Base-by-base conservation (phyloP, 2,329 filamentous ascomycete species). In the Geosmithia flava region DNA sequence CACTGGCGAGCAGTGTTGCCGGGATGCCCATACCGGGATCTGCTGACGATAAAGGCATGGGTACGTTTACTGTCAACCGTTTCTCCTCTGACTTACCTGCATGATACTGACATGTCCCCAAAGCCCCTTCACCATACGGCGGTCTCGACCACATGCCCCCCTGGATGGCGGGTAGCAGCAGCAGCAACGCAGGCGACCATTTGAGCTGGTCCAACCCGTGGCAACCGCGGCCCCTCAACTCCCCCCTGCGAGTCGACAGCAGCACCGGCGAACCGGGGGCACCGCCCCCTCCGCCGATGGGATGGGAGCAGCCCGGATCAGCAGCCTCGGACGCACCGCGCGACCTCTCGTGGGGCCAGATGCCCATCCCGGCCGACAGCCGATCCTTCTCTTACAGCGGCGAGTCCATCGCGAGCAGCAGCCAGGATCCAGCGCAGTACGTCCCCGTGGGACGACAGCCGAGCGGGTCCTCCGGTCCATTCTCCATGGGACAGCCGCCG, bases 381-480 rank as follows among this genome's bases (percentile, higher is more conserved):
- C 66, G 74, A 43, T 75, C 72, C 4, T 60, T 74, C 55, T 75
- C 74, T 0, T 75, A 71, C 45, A 65, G 71, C 27, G 65, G 67
- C 42, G 72, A 75, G 17, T 58, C 59, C 13, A 13, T 45, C 10
- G 17, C 13, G 20, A 23, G 43, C 15, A 13, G 19, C 20, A 45
- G 20, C 29, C 29, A 30, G 29, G 29, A 30, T 11, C 20, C 43
- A 8, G 43, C 20, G 20, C 20, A 16, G 15, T 45, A 29, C 17
- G 20, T 33, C 3, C 15, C 29, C 8, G 17, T 45, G 20, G 8
- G 15, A 3, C 41, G 29, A 11, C 29, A 30, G 29, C 40, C 40
- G 40, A 42, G 19, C 19, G 40, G 40, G n/a, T n/a, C n/a, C n/a
- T n/a, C n/a, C n/a, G n/a, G n/a, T n/a, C n/a, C n/a, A n/a, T n/a